A percentile compares a stretch with the other conserved stretches of the same genome.
These are phyloP conservation scores for Stagonosporopsis tanaceti DNA, from an alignment of 2,329 filamentous ascomycete genomes.

Conservation along the genomic window DNA sequence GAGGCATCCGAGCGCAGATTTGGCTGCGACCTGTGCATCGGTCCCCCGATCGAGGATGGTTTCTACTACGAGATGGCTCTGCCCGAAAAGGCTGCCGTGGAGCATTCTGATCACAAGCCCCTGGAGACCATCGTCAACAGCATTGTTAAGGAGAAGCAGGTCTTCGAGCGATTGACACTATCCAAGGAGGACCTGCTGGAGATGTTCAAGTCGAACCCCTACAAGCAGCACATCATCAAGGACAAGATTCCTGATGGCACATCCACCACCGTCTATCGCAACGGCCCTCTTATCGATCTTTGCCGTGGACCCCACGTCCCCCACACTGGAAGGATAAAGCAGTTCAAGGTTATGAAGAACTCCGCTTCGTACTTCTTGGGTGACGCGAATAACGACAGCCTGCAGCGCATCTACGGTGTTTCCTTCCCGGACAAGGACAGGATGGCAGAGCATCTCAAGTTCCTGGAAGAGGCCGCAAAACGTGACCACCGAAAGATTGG, in stretches of 20 bases:
- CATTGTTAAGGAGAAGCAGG: slow-evolving; percentile 96
- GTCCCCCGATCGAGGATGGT: slow-evolving; percentile 87
- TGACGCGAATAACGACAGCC: slow-evolving; percentile 89
- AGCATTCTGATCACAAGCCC: slow-evolving; percentile 80
- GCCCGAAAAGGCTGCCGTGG: slow-evolving; percentile 74
- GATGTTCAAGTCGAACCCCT: slow-evolving; percentile 98
- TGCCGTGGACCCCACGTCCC: slow-evolving; percentile 95
- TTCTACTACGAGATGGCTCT: slow-evolving; percentile 98
- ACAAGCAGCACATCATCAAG: slow-evolving; percentile 97
- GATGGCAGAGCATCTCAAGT: slow-evolving; percentile 91
- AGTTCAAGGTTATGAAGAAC: slow-evolving; percentile 92
- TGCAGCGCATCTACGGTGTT: slow-evolving; percentile 96
- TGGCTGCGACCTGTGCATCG: slow-evolving; percentile 91
- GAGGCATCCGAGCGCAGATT: slow-evolving; percentile 92
- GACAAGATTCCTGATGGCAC: slow-evolving; percentile 90
- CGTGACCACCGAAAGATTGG: slow-evolving; percentile 94
- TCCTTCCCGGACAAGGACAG: slow-evolving; percentile 97
- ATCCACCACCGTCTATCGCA: slow-evolving; percentile 92
- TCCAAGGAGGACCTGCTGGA: slow-evolving; percentile 91
- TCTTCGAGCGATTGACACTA: slow-evolving; percentile 87
- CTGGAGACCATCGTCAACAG: slow-evolving; percentile 81
- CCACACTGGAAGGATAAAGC: slow-evolving; percentile 91
- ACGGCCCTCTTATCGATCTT: slow-evolving; percentile 91
- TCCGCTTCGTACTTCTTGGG: slow-evolving; percentile 91
- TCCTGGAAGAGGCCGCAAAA: slow-evolving; percentile 97